A percentile compares a stretch with the other conserved stretches of the same genome.
phyloP scores from a whole-genome alignment of 1,284 basidiomycete species.

The Rhodotorula sp. region DNA sequence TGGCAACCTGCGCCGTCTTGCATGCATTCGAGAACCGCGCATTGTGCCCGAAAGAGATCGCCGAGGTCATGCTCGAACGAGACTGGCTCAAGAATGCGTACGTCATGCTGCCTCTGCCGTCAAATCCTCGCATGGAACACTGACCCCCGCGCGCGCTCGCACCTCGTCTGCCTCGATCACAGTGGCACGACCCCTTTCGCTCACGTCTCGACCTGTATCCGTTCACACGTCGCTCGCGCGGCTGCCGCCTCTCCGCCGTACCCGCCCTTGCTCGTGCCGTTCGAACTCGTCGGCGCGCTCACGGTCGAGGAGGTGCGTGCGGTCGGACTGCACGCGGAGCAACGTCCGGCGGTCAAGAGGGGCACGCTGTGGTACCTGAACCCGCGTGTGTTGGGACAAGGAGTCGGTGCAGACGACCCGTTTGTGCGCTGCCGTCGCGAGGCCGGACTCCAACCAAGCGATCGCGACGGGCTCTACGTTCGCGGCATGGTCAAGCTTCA shows the following conservation, averaged over 20 bases:
- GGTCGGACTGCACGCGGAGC: conserved; percentile 43
- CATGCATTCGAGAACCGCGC: conserved; percentile 41
- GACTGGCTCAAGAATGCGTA: conserved; percentile 42
- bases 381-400: conserved; percentile 37
- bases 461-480: conserved; percentile 25
- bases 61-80: conserved; percentile 41
- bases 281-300: conserved; percentile 43
- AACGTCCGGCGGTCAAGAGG: conserved; percentile 45
- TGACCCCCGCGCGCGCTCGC: neutral
- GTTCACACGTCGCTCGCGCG: conserved; percentile 42
- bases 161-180: conserved; percentile 2
- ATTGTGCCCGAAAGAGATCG: conserved; percentile 46
- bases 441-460: conserved; percentile 28
- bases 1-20: conserved; percentile 42
- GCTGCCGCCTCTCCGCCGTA: conserved; percentile 33
- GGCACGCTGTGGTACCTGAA: conserved; percentile 46
- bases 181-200: conserved; percentile 46
- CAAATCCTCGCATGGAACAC: no score
- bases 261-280: conserved; percentile 40
- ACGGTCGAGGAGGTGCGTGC: conserved; percentile 40
- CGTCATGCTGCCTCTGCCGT: conserved; percentile 9
- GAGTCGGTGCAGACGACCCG: conserved; percentile 35
- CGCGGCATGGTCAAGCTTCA: conserved; percentile 22
- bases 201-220: conserved; percentile 44
- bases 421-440: conserved; percentile 35